Percentiles rank a stretch among this genome's conserved stretches.
These are phyloP conservation scores for Mortierella sp. DNA, from an alignment of 371 early-diverging fungal species.

Conservation along the genomic window DNA sequence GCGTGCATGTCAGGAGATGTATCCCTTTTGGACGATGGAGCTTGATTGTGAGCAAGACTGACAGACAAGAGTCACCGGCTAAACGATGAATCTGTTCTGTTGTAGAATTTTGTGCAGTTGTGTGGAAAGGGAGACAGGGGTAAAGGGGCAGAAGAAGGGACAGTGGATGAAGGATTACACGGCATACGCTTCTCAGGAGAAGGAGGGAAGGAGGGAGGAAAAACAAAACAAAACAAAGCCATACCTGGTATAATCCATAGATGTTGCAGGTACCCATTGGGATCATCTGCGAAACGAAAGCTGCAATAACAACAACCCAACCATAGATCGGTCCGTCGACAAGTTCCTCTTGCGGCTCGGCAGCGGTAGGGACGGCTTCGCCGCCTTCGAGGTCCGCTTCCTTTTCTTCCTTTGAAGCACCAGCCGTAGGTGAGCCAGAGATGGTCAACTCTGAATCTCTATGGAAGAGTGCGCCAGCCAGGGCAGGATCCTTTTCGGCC, in stretches of 20 bases:
- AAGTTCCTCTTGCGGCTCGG: conserved; percentile 15
- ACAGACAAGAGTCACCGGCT: too few relatives aligned
- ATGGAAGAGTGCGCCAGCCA: not conserved
- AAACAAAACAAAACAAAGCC: conserved; percentile 22
- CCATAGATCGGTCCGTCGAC: conserved; percentile 44
- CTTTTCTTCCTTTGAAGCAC: not conserved
- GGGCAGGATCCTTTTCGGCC: not conserved
- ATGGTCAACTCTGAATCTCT: conserved; percentile 1
- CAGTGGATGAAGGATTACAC: not conserved
- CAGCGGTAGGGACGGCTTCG: conserved; percentile 9
- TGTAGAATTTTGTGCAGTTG: too few relatives aligned
- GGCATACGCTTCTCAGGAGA: not conserved
- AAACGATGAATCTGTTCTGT: too few relatives aligned
- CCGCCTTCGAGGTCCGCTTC: conserved; percentile 7
- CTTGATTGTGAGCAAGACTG: too few relatives aligned
- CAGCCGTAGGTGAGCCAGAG: not conserved
- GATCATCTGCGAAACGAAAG: conserved; percentile 57
- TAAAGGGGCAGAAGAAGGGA: not conserved
- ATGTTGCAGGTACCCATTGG: conserved; percentile 57
- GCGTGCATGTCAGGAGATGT: too few relatives aligned
- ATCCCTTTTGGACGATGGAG: too few relatives aligned
- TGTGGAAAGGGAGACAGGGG: not conserved
- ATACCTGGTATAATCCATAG: conserved; percentile 58
- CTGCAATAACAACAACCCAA: conserved; percentile 57
- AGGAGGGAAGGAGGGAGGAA: not conserved